These are phyloP conservation scores for Schoenoplectus triqueter DNA, from an alignment of 202 grass and related monocot species.

Conservation along the genomic window DNA sequence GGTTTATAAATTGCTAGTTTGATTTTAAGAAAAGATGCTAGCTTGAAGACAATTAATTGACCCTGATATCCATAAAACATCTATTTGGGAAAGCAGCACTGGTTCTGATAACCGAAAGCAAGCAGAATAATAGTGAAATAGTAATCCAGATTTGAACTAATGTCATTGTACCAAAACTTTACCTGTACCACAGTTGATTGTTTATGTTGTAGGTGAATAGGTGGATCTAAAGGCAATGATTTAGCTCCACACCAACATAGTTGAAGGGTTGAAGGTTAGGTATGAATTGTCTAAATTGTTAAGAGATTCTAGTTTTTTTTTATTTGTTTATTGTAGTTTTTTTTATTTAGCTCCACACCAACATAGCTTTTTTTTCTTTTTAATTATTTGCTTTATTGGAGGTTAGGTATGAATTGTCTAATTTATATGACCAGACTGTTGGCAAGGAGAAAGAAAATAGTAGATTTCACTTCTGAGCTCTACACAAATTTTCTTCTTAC, in stretches of 20 bases:
- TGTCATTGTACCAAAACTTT: neutral
- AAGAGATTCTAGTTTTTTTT: neutral
- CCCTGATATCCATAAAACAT: neutral
- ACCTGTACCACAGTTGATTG: neutral
- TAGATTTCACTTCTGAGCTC: conserved; percentile 38
- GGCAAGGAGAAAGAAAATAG: conserved; percentile 69
- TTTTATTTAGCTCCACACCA: neutral
- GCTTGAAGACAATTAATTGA: neutral
- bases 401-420: no score
- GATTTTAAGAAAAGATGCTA: no score
- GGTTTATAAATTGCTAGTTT: neutral
- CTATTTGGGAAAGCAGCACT: neutral
- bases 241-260: conserved; percentile 45
- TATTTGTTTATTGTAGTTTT: neutral
- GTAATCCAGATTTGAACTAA: neutral
- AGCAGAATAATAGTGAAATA: neutral
- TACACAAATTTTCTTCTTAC: neutral
- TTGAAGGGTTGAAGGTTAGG: conserved; percentile 82
- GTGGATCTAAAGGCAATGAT: neutral
- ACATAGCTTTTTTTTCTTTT: neutral
- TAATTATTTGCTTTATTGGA: conserved; percentile 48
- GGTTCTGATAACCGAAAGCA: neutral
- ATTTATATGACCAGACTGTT: conserved; percentile 43
- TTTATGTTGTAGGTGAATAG: neutral
- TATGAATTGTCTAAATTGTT: neutral